phyloP scores from a whole-genome alignment of 768 basidiomycete species.

The Punctularia strigosozonata region DNA sequence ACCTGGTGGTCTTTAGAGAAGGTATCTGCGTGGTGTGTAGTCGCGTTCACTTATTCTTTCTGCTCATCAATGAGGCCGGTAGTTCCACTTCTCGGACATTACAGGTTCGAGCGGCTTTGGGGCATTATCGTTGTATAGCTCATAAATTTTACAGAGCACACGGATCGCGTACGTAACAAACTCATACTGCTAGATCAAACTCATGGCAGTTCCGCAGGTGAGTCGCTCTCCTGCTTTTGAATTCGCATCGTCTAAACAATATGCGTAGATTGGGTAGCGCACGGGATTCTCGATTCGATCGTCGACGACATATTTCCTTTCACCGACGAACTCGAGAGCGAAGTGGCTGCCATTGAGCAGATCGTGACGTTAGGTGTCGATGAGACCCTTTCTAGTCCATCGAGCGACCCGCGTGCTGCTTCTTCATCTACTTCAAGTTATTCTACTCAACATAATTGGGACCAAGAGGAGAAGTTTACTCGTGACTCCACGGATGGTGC shows the following conservation, averaged over 20 bases:
- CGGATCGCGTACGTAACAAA: constrained; percentile 60
- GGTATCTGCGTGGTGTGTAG: constrained; percentile 66
- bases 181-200: constrained; percentile 52
- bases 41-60: neutral
- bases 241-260: neutral
- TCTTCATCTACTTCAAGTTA: too few species aligned
- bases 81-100: constrained; percentile 90
- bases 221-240: constrained; percentile 9
- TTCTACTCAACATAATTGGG: too few species aligned
- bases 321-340: constrained; percentile 67
- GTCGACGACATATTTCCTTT: constrained; percentile 91
- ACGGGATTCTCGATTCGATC: constrained; percentile 84
- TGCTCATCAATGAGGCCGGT: too few species aligned
- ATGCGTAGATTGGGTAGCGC: constrained; percentile 79
- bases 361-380: constrained; percentile 39
- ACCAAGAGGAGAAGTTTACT: too few species aligned
- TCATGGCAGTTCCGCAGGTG: constrained; percentile 53
- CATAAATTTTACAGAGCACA: constrained; percentile 46
- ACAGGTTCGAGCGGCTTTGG: constrained; percentile 29
- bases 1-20: constrained; percentile 79
- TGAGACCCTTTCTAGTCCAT: too few species aligned
- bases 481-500: too few species aligned
- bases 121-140: constrained; percentile 1
- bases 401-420: too few species aligned
- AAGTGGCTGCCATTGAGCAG: constrained; percentile 68